A percentile compares a stretch with the other conserved stretches of the same genome.
Conservation (phyloP, 257 asterid genomes). For the Fraxinus americana region DNA sequence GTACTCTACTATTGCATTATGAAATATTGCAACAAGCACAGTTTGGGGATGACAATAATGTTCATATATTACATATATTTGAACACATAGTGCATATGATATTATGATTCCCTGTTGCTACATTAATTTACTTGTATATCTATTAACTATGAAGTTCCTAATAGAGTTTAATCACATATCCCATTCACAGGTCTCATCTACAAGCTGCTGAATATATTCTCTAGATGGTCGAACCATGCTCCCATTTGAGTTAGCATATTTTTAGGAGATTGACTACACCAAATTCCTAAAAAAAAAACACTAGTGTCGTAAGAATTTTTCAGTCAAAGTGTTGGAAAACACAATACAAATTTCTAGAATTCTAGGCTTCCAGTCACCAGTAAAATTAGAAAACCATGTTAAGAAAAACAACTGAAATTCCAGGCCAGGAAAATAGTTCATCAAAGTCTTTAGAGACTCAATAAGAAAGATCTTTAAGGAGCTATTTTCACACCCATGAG, state of each 20-base stretch:
- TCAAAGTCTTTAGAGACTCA: background rate
- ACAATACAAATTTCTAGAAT: background rate
- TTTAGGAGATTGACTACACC: background rate
- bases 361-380: background rate
- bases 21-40: background rate
- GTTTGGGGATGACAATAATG: background rate
- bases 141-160: background rate
- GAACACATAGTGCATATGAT: background rate
- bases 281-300: too few species aligned
- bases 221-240: background rate
- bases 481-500: too few species aligned
- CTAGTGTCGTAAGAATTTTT: background rate
- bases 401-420: too few species aligned
- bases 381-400: too few species aligned
- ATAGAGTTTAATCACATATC: background rate
- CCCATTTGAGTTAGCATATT: background rate
- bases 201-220: background rate
- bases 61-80: too few species aligned
- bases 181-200: background rate
- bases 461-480: background rate
- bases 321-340: background rate
- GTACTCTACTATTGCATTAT: background rate
- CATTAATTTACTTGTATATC: background rate
- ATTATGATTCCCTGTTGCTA: background rate
- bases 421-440: background rate